Evolutionary conservation across 257 asterid genomes (phyloP).

Genomic region (Avicennia marina): DNA sequence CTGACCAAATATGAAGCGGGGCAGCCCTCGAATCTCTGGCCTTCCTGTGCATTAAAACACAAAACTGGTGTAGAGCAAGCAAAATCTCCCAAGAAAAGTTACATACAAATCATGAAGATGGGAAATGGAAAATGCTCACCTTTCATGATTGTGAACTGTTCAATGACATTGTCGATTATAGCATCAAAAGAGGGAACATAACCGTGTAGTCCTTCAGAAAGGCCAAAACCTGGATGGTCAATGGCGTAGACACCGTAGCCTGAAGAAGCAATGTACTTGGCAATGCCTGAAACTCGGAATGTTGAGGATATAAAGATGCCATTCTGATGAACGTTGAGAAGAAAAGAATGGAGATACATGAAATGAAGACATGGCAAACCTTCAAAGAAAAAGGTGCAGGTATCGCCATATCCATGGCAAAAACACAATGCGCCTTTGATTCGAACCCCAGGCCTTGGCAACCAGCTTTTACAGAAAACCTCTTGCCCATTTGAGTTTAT

Average conservation of each 20-base stretch:
- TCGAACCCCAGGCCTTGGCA: slow-evolving; percentile 61
- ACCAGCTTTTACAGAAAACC: slow-evolving; percentile 85
- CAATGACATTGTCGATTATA: slow-evolving; percentile 72
- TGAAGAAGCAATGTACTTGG: slow-evolving; percentile 73
- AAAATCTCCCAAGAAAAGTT: too few relatives aligned
- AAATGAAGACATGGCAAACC: slow-evolving; percentile 24
- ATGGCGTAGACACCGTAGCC: slow-evolving; percentile 89
- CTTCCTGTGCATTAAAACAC: too few relatives aligned
- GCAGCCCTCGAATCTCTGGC: slow-evolving; percentile 75
- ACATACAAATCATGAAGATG: too few relatives aligned
- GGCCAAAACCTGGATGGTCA: slow-evolving; percentile 97
- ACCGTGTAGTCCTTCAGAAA: slow-evolving; percentile 91
- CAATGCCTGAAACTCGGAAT: slow-evolving; percentile 65
- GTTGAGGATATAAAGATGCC: not conserved
- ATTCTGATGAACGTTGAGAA: too few relatives aligned
- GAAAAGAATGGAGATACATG: too few relatives aligned
- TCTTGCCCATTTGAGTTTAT: slow-evolving; percentile 85
- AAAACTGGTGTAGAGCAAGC: too few relatives aligned
- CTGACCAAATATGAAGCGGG: slow-evolving; percentile 83
- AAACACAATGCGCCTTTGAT: slow-evolving; percentile 74
- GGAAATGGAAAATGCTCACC: too few relatives aligned
- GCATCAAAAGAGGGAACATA: slow-evolving; percentile 55
- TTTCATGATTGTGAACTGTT: slow-evolving; percentile 76
- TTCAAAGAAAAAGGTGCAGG: slow-evolving; percentile 90
- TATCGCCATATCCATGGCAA: slow-evolving; percentile 98